A percentile compares a stretch with the other conserved stretches of the same genome.
Conservation (phyloP, 805 yeast genomes). For the Candida caryicola region DNA sequence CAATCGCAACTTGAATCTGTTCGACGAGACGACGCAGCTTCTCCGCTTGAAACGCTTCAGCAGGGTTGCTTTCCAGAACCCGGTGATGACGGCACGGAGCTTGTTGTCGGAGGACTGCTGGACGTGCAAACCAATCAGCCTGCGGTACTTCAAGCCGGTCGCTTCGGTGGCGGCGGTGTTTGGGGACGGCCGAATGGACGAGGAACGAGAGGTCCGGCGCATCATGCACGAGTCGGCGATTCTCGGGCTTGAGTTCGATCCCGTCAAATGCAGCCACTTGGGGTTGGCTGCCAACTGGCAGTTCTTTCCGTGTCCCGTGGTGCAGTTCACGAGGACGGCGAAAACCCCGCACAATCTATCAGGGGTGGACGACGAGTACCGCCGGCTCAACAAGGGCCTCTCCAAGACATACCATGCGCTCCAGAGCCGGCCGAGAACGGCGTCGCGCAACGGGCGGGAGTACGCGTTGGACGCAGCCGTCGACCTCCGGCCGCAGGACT, state of each 20-base stretch:
- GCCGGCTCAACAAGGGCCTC: conserved; percentile 28
- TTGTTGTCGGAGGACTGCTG: conserved; percentile 50
- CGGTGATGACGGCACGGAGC: conserved; percentile 30
- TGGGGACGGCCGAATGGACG: conserved; percentile 43
- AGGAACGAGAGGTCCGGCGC: conserved; percentile 23
- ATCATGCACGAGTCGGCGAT: conserved; percentile 41
- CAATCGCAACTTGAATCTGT: conserved; percentile 6
- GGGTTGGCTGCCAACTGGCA: conserved; percentile 36
- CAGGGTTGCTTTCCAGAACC: conserved; percentile 21
- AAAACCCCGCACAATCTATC: conserved; percentile 15
- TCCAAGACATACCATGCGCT: conserved; percentile 1
- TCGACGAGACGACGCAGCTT: conserved; percentile 1
- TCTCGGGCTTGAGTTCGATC: conserved; percentile 40
- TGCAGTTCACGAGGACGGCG: not conserved
- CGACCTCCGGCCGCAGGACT: conserved; percentile 2
- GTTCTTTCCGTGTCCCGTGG: conserved; percentile 21
- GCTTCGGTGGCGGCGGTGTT: conserved; percentile 43
- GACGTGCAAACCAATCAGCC: conserved; percentile 45
- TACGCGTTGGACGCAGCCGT: conserved; percentile 9
- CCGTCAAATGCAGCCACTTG: conserved; percentile 15
- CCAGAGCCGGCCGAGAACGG: conserved; percentile 1
- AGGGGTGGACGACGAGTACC: conserved; percentile 32
- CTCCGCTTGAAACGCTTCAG: conserved; percentile 14
- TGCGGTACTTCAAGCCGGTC: conserved; percentile 48
- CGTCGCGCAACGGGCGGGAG: conserved; percentile 13